Evolutionary conservation across 352 stramenopile genomes (phyloP).

Genomic region (Pilasporangium apinafurcum): DNA sequence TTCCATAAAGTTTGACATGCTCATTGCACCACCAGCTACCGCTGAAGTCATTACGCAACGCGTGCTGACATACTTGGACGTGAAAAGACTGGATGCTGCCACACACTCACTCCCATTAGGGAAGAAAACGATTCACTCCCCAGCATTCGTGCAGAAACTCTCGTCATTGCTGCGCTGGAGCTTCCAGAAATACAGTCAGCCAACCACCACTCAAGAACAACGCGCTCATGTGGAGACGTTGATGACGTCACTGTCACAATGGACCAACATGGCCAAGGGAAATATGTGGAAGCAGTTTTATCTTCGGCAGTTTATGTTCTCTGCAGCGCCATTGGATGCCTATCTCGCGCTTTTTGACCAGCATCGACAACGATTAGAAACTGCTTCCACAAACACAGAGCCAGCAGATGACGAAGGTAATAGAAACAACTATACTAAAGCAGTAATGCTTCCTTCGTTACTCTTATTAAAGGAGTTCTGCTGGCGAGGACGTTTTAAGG

Average conservation of each 20-base stretch:
- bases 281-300: conserved; percentile 53
- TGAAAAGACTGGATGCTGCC: conserved; percentile 12
- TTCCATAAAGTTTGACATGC: conserved; percentile 21
- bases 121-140: conserved; percentile 21
- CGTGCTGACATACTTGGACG: conserved; percentile 29
- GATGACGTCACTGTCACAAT: conserved; percentile 32
- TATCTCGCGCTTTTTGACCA: conserved; percentile 28
- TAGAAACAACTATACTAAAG: conserved; percentile 13
- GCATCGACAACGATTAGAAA: conserved; percentile 5
- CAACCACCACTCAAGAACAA: not conserved
- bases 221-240: conserved; percentile 11
- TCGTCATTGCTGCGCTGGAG: conserved; percentile 28
- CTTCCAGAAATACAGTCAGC: conserved; percentile 14
- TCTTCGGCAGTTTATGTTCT: conserved; percentile 58
- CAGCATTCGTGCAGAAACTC: conserved; percentile 18
- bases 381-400: not conserved
- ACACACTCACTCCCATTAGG: conserved; percentile 7
- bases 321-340: conserved; percentile 24
- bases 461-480: conserved; percentile 43
- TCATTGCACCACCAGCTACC: conserved; percentile 10
- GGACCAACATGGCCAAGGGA: conserved; percentile 39
- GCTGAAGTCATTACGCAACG: conserved; percentile 11
- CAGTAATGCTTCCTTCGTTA: conserved; percentile 18
- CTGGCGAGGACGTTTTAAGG: conserved; percentile 42
- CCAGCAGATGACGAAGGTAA: not conserved